Base-by-base conservation (phyloP, 2,329 filamentous ascomycete species). In the Amauroascus verrucosus region DNA sequence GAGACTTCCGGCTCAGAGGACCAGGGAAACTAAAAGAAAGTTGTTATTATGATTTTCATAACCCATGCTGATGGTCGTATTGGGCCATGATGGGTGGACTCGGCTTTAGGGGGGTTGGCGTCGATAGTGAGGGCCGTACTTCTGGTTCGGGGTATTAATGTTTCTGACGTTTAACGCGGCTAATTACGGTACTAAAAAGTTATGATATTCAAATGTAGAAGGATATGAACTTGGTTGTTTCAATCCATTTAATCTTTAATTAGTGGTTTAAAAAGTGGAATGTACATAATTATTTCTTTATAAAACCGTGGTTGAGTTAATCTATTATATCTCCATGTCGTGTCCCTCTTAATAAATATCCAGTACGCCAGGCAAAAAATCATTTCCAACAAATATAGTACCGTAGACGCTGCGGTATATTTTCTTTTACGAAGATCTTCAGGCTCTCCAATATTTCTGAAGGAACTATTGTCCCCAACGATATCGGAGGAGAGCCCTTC, bases 1-100 rank as follows among this genome's bases (percentile, higher is more conserved):
- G 57, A 60, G 35, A 54, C 13, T 43, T 47, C 51, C 5, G 30
- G 41, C 28, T 51, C 24, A 18, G 41, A 51, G 18, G 41, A 44
- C 18, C 8, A 18, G 28, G 26, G 26, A n/a, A 41, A 41, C 11
- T 26, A 37, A 50, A 26, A 6, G 2, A 16, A 50, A 48, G 26
- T 30, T 30, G 26, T 30, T 30, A n/a, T n/a, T n/a, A n/a, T n/a
- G n/a, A n/a, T n/a, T n/a, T n/a, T n/a, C n/a, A n/a, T n/a, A n/a
- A n/a, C n/a, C n/a, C n/a, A n/a, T n/a, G n/a, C n/a, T n/a, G n/a
- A n/a, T n/a, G n/a, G n/a, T n/a, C n/a, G n/a, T n/a, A n/a, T n/a
- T n/a, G n/a, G n/a, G n/a, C n/a, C n/a, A n/a, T n/a, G n/a, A n/a
- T n/a, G n/a, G 26, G 26, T 30, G 26, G 26, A 30, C 26, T 30